Evolutionary conservation across 352 stramenopile species (phyloP).

Genomic region (Pythium sp.): DNA sequence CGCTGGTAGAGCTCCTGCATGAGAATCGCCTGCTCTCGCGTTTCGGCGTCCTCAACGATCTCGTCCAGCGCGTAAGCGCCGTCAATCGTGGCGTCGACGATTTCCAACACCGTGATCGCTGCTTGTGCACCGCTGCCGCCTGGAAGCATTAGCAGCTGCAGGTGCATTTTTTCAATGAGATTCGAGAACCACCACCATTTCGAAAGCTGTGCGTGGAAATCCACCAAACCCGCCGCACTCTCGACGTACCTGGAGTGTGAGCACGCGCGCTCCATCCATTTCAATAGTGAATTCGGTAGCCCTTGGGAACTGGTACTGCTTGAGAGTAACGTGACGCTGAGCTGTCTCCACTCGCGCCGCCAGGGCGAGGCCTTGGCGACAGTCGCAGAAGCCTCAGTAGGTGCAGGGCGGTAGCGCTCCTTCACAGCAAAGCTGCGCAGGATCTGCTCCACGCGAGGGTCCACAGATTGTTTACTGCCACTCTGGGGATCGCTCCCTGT

Average conservation of each 20-base stretch:
- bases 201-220: slow-evolving; percentile 33
- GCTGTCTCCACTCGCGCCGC: slow-evolving; percentile 63
- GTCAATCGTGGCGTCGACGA: slow-evolving; percentile 26
- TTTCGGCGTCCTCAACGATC: slow-evolving; percentile 33
- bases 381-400: background rate
- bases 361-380: slow-evolving; percentile 21
- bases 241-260: slow-evolving; percentile 46
- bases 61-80: slow-evolving; percentile 34
- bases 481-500: background rate
- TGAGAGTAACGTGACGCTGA: slow-evolving; percentile 33
- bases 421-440: slow-evolving; percentile 41
- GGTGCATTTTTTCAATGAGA: slow-evolving; percentile 29
- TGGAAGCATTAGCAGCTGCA: slow-evolving; percentile 12
- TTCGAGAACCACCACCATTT: slow-evolving; percentile 51
- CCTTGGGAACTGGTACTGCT: background rate
- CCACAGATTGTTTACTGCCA: slow-evolving; percentile 2
- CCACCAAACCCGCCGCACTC: slow-evolving; percentile 22
- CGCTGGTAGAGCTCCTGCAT: slow-evolving; percentile 18
- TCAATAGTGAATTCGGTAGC: slow-evolving; percentile 21
- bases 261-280: slow-evolving; percentile 42
- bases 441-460: slow-evolving; percentile 27
- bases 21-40: slow-evolving; percentile 12
- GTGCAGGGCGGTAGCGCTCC: slow-evolving; percentile 27
- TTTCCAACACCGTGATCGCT: slow-evolving; percentile 27
- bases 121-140: background rate